Base-by-base conservation (phyloP, 164 flowering plant species). In the Warburgia ugandensis region DNA sequence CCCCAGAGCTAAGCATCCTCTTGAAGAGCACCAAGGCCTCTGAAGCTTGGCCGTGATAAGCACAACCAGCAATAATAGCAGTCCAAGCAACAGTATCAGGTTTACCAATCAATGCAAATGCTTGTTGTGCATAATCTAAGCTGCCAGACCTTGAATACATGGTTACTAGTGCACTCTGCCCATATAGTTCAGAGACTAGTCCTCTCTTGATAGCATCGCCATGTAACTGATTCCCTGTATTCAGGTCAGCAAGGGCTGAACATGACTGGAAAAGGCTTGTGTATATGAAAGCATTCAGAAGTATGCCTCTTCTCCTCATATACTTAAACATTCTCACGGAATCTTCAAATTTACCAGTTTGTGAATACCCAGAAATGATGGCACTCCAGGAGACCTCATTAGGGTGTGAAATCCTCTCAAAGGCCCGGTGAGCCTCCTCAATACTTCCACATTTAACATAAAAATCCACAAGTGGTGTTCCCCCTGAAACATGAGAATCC, bases 361-460 rank as follows among this genome's bases (percentile, higher is more conserved):
- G 78, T 45, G 60, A 64, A 45, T 64, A 73, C 0, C 78, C 80
- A 20, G 77, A 23, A 11, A 80, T 69, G 26, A 80, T 37, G 12
- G 79, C 66, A 62, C 79, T 77, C 86, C 86, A 77, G 2, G 83
- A 67, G 33, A 72, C 74, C 52, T 71, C 76, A 63, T 73, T 77
- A 19, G 78, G 80, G n/a, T 68, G 63, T 60, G 14, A 25, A 52
- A 80, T 76, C 41, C 51, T 39, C 52, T 62, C 56, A 45, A 80
- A 80, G 5, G 76, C 75, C 30, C 13, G 48, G 29, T 17, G 12
- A 45, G 77, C 81, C 55, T 60, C 63, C 16, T 70, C 70, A 20
- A 76, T 53, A 55, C 27, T 48, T 28, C 63, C 63, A 55, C 81
- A 77, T 53, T 77, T 77, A 33, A 54, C 64, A 55, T 80, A 80